Evolutionary conservation across 148 eudicot genomes (phyloP), one percentile per base, ranked within the genome.

Genomic region (Persicaria tinctoria): DNA sequence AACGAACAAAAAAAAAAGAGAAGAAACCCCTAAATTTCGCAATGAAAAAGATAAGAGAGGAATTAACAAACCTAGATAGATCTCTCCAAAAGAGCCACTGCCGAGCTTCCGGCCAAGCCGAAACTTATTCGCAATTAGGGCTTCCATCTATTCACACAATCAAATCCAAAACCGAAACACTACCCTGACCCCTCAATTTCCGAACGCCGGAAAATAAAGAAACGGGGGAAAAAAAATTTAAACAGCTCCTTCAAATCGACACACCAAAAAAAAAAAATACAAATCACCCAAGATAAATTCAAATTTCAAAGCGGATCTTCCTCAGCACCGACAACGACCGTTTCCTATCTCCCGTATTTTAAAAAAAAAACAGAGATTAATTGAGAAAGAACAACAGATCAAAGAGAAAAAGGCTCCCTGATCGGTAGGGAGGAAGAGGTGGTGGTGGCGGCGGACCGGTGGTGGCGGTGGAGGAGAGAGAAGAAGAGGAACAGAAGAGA

Each of bases 51-150:
- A 77, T 41, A 64, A 74, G 53, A 38, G 11, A n/a, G 7, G 53
- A 59, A 70, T 27, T 45, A 78, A 38, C 80, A 53, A 78, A 90
- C 94, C 94, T 4, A 90, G 86, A 72, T 88, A 88, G 91, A 90
- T 90, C 91, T 90, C 94, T 69, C 94, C 94, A 55, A 89, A 89
- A 32, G 92, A 89, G 68, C 92, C 92, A 80, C 92, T 85, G n/a
- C 92, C 90, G 84, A 90, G 86, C 88, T 88, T 90, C 60, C 88
- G 78, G 71, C 94, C 94, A 23, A 90, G 86, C 73, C 91, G 83
- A 68, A 85, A 90, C 83, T 90, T 90, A 63, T 88, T 88, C 7
- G 88, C 94, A 16, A 90, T 88, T 72, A 91, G 85, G 74, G 88
- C 84, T 70, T 90, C 94, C 94, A 90, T 90, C 76, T 44, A 7